Conservation (phyloP, 257 asterid species). For the Petrea volubilis region DNA sequence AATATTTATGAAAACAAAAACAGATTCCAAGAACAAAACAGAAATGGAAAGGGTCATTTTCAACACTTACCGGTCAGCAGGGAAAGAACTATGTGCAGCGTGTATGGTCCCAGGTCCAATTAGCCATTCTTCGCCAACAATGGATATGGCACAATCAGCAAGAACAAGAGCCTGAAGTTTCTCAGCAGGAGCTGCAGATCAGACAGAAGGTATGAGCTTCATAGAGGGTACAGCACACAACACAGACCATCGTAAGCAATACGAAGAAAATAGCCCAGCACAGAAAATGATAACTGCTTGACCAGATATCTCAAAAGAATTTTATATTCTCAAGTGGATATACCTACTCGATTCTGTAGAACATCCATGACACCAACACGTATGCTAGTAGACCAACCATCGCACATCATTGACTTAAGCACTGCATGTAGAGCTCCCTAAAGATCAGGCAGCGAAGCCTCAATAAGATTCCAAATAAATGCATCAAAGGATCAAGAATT, state of each 20-base stretch:
- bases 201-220: conserved; percentile 20
- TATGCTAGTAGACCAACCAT: conserved; percentile 58
- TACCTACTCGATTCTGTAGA: conserved; percentile 89
- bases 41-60: conserved; percentile 13
- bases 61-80: conserved; percentile 60
- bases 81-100: conserved; percentile 40
- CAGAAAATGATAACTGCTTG: background rate
- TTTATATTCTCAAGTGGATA: conserved; percentile 21
- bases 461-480: conserved; percentile 21
- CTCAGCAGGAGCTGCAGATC: conserved; percentile 64
- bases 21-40: conserved; percentile 10
- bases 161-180: conserved; percentile 79
- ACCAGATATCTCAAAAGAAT: background rate
- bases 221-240: background rate
- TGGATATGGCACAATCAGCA: conserved; percentile 67
- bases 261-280: background rate
- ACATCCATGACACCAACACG: conserved; percentile 76
- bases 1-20: conserved; percentile 5
- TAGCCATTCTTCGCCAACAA: conserved; percentile 84
- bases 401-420: conserved; percentile 41
- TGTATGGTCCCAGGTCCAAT: conserved; percentile 49
- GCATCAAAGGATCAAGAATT: conserved; percentile 16
- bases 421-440: conserved; percentile 57
- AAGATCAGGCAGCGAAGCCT: conserved; percentile 23
- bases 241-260: background rate